Evolutionary conservation across 495 filamentous ascomycete species (phyloP).

Genomic region (Sabuloglossum arenarium): DNA sequence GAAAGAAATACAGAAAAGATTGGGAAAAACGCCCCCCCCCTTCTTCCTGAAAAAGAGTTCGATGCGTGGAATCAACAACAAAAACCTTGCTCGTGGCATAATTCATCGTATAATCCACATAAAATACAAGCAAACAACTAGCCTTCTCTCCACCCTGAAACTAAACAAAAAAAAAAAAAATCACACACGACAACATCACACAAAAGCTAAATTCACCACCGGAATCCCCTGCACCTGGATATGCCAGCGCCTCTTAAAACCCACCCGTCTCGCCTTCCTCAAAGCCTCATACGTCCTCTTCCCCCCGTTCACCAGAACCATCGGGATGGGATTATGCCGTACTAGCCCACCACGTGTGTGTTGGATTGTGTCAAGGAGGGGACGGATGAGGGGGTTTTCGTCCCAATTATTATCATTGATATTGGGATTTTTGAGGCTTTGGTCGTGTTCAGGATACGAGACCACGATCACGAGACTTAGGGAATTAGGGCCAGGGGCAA

Average conservation of each 20-base stretch:
- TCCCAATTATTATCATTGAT: constrained; percentile 10
- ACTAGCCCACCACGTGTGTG: constrained; percentile 46
- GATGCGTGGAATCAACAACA: no score
- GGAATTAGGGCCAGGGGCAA: constrained; percentile 29
- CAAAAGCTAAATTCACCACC: constrained; percentile 61
- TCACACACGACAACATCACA: no score
- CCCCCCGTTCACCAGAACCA: constrained; percentile 73
- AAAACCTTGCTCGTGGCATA: no score
- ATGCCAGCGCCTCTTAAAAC: constrained; percentile 55
- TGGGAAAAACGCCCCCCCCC: no score
- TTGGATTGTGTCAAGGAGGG: constrained; percentile 59
- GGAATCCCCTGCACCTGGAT: constrained; percentile 62
- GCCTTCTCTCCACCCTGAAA: no score
- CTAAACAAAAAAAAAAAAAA: no score
- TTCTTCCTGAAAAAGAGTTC: no score
- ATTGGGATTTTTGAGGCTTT: constrained; percentile 14
- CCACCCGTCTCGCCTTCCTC: constrained; percentile 36
- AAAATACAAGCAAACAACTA: no score
- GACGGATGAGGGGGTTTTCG: constrained; percentile 31
- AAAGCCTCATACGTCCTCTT: constrained; percentile 44
- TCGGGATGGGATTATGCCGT: constrained; percentile 50
- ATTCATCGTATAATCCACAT: no score
- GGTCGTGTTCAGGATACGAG: constrained; percentile 30
- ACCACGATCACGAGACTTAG: constrained; percentile 73
- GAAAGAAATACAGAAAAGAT: no score